Evolutionary conservation across 2,329 filamentous ascomycete genomes (phyloP), one percentile per base, ranked within the genome.

Genomic region (Acrocalymma vagum): DNA sequence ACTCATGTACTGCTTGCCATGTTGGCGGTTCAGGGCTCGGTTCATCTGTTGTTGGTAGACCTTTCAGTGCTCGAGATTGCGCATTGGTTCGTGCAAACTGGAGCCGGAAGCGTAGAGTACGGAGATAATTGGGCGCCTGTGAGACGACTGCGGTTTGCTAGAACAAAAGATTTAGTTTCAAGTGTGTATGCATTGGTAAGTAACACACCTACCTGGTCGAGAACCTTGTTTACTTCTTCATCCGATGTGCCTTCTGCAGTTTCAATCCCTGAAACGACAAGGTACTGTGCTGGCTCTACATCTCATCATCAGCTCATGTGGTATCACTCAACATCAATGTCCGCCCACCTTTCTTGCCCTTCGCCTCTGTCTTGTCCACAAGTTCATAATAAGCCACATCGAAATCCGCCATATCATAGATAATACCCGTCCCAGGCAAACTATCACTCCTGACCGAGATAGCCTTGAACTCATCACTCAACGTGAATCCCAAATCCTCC

Each of bases 401-500:
- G 20, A 63, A 42, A 32, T 67, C 63, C 10, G 58, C 62, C 16
- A 67, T 23, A 49, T 67, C 62, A 32, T 60, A 67, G 9, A 53
- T 31, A 1, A 62, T 41, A 1, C 61, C 55, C 10, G 40, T 44
- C 1, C 58, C 61, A 2, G 63, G 62, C 6, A 67, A 36, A 9
- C 50, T 45, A 28, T 65, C 59, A 41, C 67, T 72, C 24, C 62
- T 54, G 6, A 72, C 55, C 5, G 48, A 55, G 33, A 72, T 67
- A 3, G 53, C 51, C 24, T 51, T 63, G 45, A 73, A 72, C 31
- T 66, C 67, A 3, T 62, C 49, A 14, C 62, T 51, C 10, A 61
- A 49, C 10, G 60, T 62, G 32, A 72, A 73, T 0, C 50, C 62
- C 16, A 73, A 21, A 22, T 72, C 67, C 3, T 44, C 39, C 63